Percentiles rank a stretch among this genome's conserved stretches.
Evolutionary conservation across 371 early-diverging fungal genomes (phyloP).

Genomic region (Funneliformis caledonium): DNA sequence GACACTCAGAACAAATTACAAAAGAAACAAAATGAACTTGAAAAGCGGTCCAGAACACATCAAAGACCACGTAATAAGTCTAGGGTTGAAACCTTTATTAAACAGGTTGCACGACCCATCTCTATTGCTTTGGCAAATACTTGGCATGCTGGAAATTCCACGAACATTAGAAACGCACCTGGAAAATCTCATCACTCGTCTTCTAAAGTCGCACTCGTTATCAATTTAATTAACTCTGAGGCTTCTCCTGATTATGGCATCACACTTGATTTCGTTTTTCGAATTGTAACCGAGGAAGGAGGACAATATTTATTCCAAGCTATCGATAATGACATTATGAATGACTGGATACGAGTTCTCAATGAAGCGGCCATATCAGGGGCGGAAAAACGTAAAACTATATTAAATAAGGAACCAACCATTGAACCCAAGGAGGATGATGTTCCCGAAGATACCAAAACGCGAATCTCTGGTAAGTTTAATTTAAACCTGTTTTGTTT

Average conservation of each 20-base stretch:
- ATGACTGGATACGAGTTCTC: constrained; percentile 74
- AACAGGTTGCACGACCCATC: constrained; percentile 53
- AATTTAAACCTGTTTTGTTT: background rate
- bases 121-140: constrained; percentile 19
- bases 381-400: constrained; percentile 62
- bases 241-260: constrained; percentile 73
- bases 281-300: constrained; percentile 84
- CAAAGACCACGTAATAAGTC: constrained; percentile 54
- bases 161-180: background rate
- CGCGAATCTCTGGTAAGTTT: constrained; percentile 45
- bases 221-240: constrained; percentile 76
- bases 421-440: constrained; percentile 40
- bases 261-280: constrained; percentile 78
- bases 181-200: constrained; percentile 20
- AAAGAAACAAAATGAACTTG: constrained; percentile 69
- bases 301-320: constrained; percentile 80
- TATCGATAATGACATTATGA: constrained; percentile 72
- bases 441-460: constrained; percentile 31
- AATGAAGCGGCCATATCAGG: constrained; percentile 79
- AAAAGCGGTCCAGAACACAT: constrained; percentile 66
- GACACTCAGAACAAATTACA: constrained; percentile 69
- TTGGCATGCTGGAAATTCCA: background rate
- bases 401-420: constrained; percentile 40
- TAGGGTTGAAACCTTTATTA: constrained; percentile 10
- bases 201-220: constrained; percentile 71